phyloP scores from a whole-genome alignment of 441 rosid genomes.

The Erysimum pusillum region DNA sequence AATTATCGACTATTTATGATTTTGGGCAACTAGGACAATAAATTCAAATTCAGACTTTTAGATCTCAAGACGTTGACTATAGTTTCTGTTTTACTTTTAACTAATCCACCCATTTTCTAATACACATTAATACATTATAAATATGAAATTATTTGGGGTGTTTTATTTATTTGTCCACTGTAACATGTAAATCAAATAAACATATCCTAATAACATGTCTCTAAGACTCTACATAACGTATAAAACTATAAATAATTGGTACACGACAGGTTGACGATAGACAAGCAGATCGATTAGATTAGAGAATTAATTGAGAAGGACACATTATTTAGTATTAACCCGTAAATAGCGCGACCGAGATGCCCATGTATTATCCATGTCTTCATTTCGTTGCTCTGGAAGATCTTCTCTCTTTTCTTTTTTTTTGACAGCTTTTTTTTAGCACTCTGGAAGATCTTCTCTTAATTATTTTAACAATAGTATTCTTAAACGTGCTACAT shows the following conservation, averaged over 20 bases:
- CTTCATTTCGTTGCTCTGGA: not conserved
- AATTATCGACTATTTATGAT: conserved; percentile 9
- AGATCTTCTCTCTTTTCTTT: too few species aligned
- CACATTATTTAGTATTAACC: not conserved
- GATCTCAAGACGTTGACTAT: conserved; percentile 32
- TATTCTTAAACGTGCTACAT: too few species aligned
- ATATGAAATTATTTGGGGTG: not conserved
- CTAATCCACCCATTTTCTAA: not conserved
- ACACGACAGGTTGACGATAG: not conserved
- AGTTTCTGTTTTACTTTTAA: not conserved
- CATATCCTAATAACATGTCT: not conserved
- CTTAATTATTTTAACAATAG: too few species aligned
- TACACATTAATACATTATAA: not conserved
- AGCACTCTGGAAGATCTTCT: too few species aligned
- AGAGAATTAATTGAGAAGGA: not conserved
- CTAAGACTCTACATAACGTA: not conserved
- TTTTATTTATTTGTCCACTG: too few species aligned
- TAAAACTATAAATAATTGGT: not conserved
- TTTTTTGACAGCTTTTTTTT: too few species aligned
- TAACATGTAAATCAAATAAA: not conserved
- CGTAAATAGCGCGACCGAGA: not conserved
- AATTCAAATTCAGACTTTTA: conserved; percentile 12
- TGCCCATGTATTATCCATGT: not conserved
- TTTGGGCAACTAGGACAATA: conserved; percentile 1
- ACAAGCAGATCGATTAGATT: not conserved